These are phyloP conservation scores for Globisporangium alternatum DNA, from an alignment of 352 stramenopile species.

Conservation along the genomic window DNA sequence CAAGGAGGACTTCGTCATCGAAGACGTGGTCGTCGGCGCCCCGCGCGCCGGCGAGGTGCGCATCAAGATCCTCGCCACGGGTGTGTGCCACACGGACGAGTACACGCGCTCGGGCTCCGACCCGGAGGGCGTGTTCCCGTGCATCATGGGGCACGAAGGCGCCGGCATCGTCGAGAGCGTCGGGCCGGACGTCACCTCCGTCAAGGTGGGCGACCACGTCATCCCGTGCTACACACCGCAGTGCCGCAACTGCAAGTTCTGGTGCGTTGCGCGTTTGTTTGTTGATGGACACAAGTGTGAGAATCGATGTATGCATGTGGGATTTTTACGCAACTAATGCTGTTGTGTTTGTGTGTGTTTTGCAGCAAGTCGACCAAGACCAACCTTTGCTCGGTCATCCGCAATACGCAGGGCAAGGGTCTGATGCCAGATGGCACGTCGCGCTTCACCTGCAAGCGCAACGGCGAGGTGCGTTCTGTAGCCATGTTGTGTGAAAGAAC, in stretches of 20 bases:
- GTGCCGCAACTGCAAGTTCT: constrained; percentile 90
- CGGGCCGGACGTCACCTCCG: constrained; percentile 63
- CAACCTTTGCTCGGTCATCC: constrained; percentile 85
- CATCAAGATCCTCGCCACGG: constrained; percentile 82
- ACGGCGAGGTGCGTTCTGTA: constrained; percentile 42
- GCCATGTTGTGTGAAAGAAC: not conserved
- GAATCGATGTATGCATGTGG: not conserved
- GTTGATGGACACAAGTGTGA: not conserved
- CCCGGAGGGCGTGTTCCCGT: constrained; percentile 80
- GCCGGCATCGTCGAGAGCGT: constrained; percentile 85
- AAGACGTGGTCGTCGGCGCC: constrained; percentile 75
- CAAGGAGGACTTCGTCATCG: constrained; percentile 81
- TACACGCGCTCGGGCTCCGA: constrained; percentile 82
- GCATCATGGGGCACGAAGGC: constrained; percentile 86
- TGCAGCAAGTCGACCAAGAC: constrained; percentile 79
- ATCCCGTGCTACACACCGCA: constrained; percentile 96
- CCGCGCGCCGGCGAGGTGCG: constrained; percentile 73
- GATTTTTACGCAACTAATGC: not conserved
- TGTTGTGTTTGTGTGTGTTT: not conserved
- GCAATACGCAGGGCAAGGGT: constrained; percentile 69
- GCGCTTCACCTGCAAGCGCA: constrained; percentile 87
- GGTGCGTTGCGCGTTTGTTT: constrained; percentile 26
- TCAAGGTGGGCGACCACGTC: constrained; percentile 90
- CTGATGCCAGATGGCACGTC: constrained; percentile 83
- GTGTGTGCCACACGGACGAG: constrained; percentile 87